A percentile compares a stretch with the other conserved stretches of the same genome.
Conservation (phyloP, 306 rosid genomes). For the Fragaria ananassa region DNA sequence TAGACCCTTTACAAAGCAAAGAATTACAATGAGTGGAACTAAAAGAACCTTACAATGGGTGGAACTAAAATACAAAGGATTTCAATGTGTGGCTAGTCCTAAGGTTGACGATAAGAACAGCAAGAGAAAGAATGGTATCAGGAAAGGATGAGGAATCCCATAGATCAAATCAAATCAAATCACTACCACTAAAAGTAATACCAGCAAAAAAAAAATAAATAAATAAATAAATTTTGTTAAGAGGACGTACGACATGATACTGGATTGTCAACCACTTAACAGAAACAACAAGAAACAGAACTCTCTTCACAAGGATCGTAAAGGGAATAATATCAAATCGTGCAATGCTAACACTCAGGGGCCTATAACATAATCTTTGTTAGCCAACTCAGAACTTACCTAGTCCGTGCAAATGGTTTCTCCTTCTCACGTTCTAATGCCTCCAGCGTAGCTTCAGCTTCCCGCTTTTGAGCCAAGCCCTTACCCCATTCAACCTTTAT, state of each 20-base stretch:
- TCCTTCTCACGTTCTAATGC: conserved; percentile 86
- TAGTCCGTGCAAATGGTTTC: conserved; percentile 79
- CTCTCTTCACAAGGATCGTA: not conserved
- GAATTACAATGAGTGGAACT: not conserved
- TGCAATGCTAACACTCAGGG: not conserved
- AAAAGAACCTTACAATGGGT: not conserved
- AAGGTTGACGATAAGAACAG: not conserved
- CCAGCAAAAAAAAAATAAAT: not conserved
- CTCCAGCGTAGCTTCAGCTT: conserved; percentile 70
- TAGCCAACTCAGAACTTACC: conserved; percentile 38
- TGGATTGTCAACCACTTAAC: not conserved
- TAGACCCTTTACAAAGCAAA: not conserved
- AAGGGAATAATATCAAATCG: not conserved
- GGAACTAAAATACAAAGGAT: not conserved
- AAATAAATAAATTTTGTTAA: not conserved
- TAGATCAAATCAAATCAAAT: not conserved
- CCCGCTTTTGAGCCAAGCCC: conserved; percentile 95
- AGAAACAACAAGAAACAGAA: not conserved
- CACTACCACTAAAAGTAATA: not conserved
- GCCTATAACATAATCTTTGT: not conserved
- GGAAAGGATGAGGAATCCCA: not conserved
- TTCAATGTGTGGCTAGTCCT: not conserved
- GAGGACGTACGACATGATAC: not conserved
- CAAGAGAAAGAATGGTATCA: not conserved
- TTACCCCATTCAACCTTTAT: conserved; percentile 87